Percentiles rank a stretch among this genome's conserved stretches.
Conservation (phyloP, 495 filamentous ascomycete genomes). For the Trichoderma gamsii region DNA sequence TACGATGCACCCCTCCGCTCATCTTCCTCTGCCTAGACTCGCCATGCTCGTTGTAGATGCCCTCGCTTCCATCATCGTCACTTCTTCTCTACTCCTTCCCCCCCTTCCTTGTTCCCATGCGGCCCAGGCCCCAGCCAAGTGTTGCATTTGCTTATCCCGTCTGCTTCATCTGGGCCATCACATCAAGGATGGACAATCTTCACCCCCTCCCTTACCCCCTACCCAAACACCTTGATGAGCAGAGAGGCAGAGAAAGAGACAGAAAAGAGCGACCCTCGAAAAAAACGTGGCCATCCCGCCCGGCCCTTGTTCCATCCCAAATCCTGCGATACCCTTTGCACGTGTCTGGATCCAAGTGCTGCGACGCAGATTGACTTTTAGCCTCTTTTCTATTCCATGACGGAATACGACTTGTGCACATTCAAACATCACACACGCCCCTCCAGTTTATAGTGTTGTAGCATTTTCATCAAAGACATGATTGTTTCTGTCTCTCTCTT, state of each 20-base stretch:
- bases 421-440: neutral
- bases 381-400: neutral
- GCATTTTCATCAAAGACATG: neutral
- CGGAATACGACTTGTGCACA: neutral
- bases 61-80: neutral
- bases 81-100: neutral
- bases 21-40: no score
- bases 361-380: neutral
- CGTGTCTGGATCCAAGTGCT: neutral
- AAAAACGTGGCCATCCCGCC: slow-evolving; percentile 6
- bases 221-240: neutral
- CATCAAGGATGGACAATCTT: no score
- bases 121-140: neutral
- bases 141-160: neutral
- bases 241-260: neutral
- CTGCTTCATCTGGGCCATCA: neutral
- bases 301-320: neutral
- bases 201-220: no score
- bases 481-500: neutral
- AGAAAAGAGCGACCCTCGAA: neutral
- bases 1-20: no score
- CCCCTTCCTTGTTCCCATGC: neutral
- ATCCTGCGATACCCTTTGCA: neutral
- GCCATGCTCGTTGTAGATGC: no score
- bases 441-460: neutral